Base-by-base conservation (phyloP, 2,329 filamentous ascomycete genomes). In the Reticulascus tulasneorum region DNA sequence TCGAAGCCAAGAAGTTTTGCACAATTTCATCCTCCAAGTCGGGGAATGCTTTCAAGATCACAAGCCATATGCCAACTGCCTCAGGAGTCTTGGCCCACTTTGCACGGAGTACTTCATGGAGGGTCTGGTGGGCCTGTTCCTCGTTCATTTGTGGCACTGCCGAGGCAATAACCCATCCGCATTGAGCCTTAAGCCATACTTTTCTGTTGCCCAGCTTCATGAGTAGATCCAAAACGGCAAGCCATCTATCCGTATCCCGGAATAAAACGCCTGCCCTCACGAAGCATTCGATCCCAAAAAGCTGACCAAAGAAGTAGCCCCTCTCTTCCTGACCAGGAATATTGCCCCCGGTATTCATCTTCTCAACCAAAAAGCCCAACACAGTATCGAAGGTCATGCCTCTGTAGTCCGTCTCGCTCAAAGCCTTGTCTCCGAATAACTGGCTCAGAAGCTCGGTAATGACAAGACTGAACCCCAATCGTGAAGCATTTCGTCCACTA, bases 201-300 rank as follows among this genome's bases (percentile, higher is more conserved):
- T 94, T 94, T 62, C 86, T 86, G 50, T 79, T 76, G 25, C 84
- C 80, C 42, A 96, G 73, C 44, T 81, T 76, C 50, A 89, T 74
- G 21, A 96, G 66, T 35, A 86, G 66, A 35, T 84, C 75, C 30
- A 96, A 65, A n/a, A 94, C 69, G 36, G 72, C 67, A 29, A 71
- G 67, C 79, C 84, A 89, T 51, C 67, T 73, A 5, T 74, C 66
- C 13, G 69, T 61, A 22, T 77, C 67, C 5, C 67, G 59, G 48
- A 90, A 83, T 10, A 94, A 65, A 25, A 89, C 75, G 5, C 76
- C 76, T 10, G 90, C 87, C 57, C 88, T 81, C 28, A 96, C 79
- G 43, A 97, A 82, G 40, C 86, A 86, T 58, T 94, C 85, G 27
- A 90, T 75, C 4, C 89, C 91, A 53, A 96, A 96, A 2, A 96